Evolutionary conservation across 139 green algal genomes (phyloP), one percentile per base, ranked within the genome.

Genomic region (Yamagishiella unicocca): DNA sequence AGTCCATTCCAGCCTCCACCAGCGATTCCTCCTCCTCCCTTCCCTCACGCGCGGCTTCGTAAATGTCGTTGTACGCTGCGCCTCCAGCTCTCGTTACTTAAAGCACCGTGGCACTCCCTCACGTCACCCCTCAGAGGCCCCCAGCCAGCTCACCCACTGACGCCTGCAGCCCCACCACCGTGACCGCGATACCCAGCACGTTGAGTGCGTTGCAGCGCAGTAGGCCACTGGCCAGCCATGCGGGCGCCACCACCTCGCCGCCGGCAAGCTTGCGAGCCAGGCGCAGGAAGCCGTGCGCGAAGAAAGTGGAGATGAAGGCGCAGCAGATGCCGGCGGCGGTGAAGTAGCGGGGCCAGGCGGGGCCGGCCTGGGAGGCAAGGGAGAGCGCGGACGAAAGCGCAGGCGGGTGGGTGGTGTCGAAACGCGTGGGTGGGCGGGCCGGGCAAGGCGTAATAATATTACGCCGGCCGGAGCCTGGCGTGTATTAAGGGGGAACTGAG

Each of bases 91-190:
- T 31, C 64, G n/a, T 27, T 10, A 14, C 67, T 19, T n/a, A n/a
- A n/a, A n/a, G n/a, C n/a, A n/a, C n/a, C n/a, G n/a, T n/a, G n/a
- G n/a, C n/a, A n/a, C n/a, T n/a, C n/a, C n/a, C n/a, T n/a, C n/a
- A n/a, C n/a, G n/a, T n/a, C n/a, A n/a, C n/a, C n/a, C n/a, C n/a
- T n/a, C n/a, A n/a, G n/a, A n/a, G n/a, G 67, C 40, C 4, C 25
- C 5, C 40, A 21, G 4, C 40, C 10, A 9, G 43, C 87, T 45
- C 70, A 92, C 95, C 95, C 43, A 95, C 92, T 35, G 91, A 95
- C n/a, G 93, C 95, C 91, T 99, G 95, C 75, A 98, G 90, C 3
- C 96, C 95, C 0, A 99, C 67, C 27, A 99, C 91, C 9, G 95
- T 96, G 40, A 93, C 90, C 19, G 94, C 95, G 40, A 98, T 90